Evolutionary conservation across 352 stramenopile species (phyloP), one percentile per base, ranked within the genome.

Genomic region (Discostella stelligera): DNA sequence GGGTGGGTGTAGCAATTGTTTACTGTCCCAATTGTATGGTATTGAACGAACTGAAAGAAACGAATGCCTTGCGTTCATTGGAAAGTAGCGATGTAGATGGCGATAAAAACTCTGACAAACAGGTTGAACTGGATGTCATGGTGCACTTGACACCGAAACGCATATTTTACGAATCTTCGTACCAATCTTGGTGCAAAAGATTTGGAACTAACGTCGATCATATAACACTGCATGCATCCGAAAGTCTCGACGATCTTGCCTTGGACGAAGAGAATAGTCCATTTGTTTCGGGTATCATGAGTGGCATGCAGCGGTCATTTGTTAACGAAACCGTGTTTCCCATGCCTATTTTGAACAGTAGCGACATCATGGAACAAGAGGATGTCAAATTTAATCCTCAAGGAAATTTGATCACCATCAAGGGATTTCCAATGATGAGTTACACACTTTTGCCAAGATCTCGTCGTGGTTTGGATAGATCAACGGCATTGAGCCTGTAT

Each of bases 371-470:
- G 56, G 69, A 65, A 16, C 6, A 52, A 46, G 41, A 6, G 16
- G 64, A 23, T 0, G 13, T 8, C 27, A 23, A 65, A n/a, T 32
- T 2, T 32, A 6, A 5, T 32, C 5, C 27, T 32, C 30, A 11
- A 23, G 39, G 69, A 16, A 9, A 32, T 23, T 50, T 74, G 16
- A 16, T 16, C 72, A 77, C 44, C 55, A 84, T 80, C 20, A 55
- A 64, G 25, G 66, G 58, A 9, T 76, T 56, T 77, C 52, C 55
- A 60, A 78, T 75, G 62, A 80, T 92, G 65, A 79, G 88, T 53
- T 92, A 89, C 66, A 52, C 76, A 10, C 72, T 91, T 21, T 76
- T 92, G 25, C 87, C 87, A 56, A 53, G 84, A 41, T 61, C 71
- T n/a, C 80, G 77, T 52, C 61, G 67, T 46, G 87, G 87, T 53